These are phyloP conservation scores for Microdochium trichocladiopsis DNA, from an alignment of 2,329 filamentous ascomycete genomes.

Conservation along the genomic window DNA sequence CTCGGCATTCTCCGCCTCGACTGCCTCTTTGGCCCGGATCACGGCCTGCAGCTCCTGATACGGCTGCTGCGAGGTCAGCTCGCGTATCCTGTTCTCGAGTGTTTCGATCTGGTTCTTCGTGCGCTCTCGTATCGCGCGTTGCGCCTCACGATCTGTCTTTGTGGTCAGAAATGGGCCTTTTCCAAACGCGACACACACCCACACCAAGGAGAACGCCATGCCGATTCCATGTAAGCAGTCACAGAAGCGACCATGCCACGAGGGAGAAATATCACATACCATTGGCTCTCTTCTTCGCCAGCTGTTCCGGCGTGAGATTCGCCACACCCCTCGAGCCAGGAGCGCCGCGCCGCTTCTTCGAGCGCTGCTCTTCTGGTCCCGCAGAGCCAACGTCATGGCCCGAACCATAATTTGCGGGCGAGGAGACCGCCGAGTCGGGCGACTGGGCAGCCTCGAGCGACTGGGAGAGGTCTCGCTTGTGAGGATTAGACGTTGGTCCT, in stretches of 20 bases:
- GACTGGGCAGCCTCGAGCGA: neutral
- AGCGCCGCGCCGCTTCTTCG: conserved; percentile 39
- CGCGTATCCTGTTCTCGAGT: conserved; percentile 64
- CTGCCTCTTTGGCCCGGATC: conserved; percentile 66
- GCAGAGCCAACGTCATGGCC: neutral
- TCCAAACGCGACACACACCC: conserved; percentile 18
- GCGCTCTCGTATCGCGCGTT: conserved; percentile 76
- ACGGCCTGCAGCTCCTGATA: conserved; percentile 77
- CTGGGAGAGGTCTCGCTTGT: neutral
- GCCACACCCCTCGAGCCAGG: conserved; percentile 43
- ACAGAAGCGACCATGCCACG: too few species aligned
- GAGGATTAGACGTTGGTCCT: neutral
- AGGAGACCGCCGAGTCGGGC: neutral
- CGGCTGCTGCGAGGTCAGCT: conserved; percentile 72
- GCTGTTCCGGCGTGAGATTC: conserved; percentile 66
- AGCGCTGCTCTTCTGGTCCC: neutral
- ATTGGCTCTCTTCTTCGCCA: conserved; percentile 59
- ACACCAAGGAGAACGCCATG: too few species aligned
- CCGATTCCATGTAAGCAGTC: too few species aligned
- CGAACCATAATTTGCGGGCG: neutral
- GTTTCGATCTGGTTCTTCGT: conserved; percentile 74
- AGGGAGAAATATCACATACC: too few species aligned
- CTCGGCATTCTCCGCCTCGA: conserved; percentile 74
- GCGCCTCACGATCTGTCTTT: conserved; percentile 66
- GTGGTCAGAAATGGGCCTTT: conserved; percentile 1